These are phyloP conservation scores for Urostyla sp. DNA, from an alignment of 73 alveolate genomes.

Conservation along the genomic window DNA sequence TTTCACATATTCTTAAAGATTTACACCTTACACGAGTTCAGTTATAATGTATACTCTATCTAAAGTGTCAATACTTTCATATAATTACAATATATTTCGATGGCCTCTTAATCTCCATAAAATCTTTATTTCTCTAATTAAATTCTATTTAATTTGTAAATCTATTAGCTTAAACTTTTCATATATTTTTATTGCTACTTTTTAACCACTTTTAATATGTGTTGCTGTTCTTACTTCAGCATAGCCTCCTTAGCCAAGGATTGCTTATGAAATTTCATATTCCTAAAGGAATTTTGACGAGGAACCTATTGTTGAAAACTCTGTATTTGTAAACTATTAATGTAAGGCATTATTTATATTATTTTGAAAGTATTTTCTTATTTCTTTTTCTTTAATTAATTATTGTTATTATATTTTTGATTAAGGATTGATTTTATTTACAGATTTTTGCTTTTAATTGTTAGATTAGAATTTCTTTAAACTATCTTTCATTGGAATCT, in stretches of 20 bases:
- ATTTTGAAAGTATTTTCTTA: slow-evolving; percentile 12
- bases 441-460: not conserved
- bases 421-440: not conserved
- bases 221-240: slow-evolving; percentile 67
- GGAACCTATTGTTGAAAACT: slow-evolving; percentile 34
- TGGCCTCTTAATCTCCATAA: slow-evolving; percentile 52
- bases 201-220: slow-evolving; percentile 51
- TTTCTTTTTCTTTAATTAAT: not conserved
- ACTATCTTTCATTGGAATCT: not conserved
- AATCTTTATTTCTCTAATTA: slow-evolving; percentile 67
- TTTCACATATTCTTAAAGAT: slow-evolving; percentile 59
- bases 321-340: not conserved
- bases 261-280: slow-evolving; percentile 12
- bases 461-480: not conserved
- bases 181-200: slow-evolving; percentile 71
- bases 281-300: slow-evolving; percentile 36
- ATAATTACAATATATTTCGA: slow-evolving; percentile 56
- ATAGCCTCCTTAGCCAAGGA: slow-evolving; percentile 73
- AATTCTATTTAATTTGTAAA: slow-evolving; percentile 49
- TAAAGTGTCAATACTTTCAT: slow-evolving; percentile 61
- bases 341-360: slow-evolving; percentile 15
- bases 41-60: slow-evolving; percentile 54
- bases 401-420: not conserved
- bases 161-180: slow-evolving; percentile 68
- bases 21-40: slow-evolving; percentile 61